These are phyloP conservation scores for Pythium folliculosum DNA, from an alignment of 352 stramenopile genomes.

Conservation along the genomic window DNA sequence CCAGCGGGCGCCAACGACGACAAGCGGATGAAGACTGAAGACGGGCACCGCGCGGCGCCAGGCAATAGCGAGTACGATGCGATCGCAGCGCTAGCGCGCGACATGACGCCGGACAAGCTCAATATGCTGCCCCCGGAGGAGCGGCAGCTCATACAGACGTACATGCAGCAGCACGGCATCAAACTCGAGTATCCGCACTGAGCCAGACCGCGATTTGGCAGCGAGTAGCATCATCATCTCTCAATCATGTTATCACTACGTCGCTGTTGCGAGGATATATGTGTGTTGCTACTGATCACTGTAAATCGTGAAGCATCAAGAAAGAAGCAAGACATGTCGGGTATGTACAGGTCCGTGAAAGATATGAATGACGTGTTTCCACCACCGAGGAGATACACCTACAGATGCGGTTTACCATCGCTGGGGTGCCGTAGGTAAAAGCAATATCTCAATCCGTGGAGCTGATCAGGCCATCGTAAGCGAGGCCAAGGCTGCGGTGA, in stretches of 20 bases:
- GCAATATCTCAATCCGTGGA: no score
- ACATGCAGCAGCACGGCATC: conserved; percentile 87
- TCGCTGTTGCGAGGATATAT: no score
- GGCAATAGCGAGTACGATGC: conserved; percentile 41
- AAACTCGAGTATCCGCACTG: conserved; percentile 20
- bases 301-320: no score
- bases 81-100: conserved; percentile 69
- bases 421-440: no score
- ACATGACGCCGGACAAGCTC: conserved; percentile 84
- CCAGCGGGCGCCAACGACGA: conserved; percentile 15
- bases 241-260: not conserved
- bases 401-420: no score
- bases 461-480: not conserved
- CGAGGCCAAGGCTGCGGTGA: not conserved
- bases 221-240: not conserved
- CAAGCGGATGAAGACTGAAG: conserved; percentile 30
- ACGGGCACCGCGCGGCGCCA: conserved; percentile 21
- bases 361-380: no score
- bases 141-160: conserved; percentile 71
- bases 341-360: no score
- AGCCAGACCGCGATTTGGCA: not conserved
- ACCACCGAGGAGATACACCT: no score
- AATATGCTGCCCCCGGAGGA: conserved; percentile 79
- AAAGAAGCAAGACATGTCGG: not conserved
- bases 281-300: no score